Percentiles rank a stretch among this genome's conserved stretches.
phyloP scores from a whole-genome alignment of 2,329 filamentous ascomycete genomes.

The Fusarium lyarnte region DNA sequence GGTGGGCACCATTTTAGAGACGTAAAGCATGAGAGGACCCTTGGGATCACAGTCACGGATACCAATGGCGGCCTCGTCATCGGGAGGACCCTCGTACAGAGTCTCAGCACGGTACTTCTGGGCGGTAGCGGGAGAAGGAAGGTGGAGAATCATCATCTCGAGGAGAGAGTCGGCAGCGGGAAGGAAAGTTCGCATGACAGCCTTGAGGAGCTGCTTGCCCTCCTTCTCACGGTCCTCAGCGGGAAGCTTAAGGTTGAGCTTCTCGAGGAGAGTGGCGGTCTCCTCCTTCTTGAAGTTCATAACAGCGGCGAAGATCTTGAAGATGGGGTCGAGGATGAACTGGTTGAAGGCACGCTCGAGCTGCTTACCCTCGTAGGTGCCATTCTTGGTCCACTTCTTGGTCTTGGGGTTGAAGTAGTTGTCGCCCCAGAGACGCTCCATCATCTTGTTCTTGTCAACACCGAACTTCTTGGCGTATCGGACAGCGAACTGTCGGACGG shows the following conservation, averaged over 20 bases:
- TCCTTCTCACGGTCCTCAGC: slow-evolving; percentile 90
- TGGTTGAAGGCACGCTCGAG: slow-evolving; percentile 99
- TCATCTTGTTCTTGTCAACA: slow-evolving; percentile 99
- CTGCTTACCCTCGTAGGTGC: slow-evolving; percentile 82
- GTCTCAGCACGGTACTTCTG: slow-evolving; percentile 99
- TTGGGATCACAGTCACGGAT: slow-evolving; percentile 99
- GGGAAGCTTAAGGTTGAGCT: slow-evolving; percentile 93
- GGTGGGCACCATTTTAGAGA: slow-evolving; percentile 99
- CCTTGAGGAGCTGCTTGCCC: slow-evolving; percentile 98
- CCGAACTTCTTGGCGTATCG: slow-evolving; percentile 99
- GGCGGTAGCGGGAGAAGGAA: slow-evolving; percentile 94
- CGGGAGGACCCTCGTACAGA: slow-evolving; percentile 95
- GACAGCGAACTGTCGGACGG: slow-evolving; percentile 94
- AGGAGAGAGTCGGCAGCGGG: slow-evolving; percentile 96
- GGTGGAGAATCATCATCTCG: slow-evolving; percentile 99
- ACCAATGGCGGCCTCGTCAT: slow-evolving; percentile 92
- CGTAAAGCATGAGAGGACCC: slow-evolving; percentile 99
- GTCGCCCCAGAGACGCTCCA: slow-evolving; percentile 99
- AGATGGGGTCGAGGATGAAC: slow-evolving; percentile 99
- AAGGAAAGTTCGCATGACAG: slow-evolving; percentile 98
- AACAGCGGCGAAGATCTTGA: slow-evolving; percentile 96
- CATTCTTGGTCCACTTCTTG: slow-evolving; percentile 99
- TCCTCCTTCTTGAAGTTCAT: slow-evolving; percentile 99
- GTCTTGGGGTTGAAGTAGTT: slow-evolving; percentile 99
- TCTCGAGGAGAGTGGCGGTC: slow-evolving; percentile 81